Evolutionary conservation across 306 rosid species (phyloP), one percentile per base, ranked within the genome.

Genomic region (Hippophae gyantsensis): DNA sequence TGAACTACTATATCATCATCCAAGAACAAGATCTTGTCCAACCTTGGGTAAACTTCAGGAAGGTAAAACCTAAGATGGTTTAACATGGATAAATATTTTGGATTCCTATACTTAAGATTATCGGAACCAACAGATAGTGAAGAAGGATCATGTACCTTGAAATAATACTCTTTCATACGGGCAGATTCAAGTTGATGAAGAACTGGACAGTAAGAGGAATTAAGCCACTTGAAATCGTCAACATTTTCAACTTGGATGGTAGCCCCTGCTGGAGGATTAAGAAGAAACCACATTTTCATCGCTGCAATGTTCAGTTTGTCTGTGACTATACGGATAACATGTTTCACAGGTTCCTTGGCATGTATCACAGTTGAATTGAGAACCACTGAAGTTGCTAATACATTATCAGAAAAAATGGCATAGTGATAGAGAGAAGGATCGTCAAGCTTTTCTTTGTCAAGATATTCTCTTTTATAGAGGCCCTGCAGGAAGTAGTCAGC

Each of bases 1-100:
- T 87, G 98, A 79, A 92, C 96, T 11, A 92, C 98, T 54, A 92
- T 81, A 79, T 92, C 98, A 68, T 92, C 98, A 58, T 92, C 98
- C 79, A 92, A 75, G 76, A 92, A 92, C 42, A 92, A 72, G 76
- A 92, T 81, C 77, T 84, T 92, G 79, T 87, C 81, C 77, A 92
- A 72, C 78, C 87, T 92, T 5, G 96, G 95, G 66, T 83, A 87
- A 72, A 92, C 96, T 71, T 87, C 93, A 26, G 95, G 98, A 71
- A 92, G 95, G 69, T 92, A 87, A 71, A 92, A 92, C 72, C 98
- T 85, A 56, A 92, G 81, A 75, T 83, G 98, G 79, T 92, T 92
- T 72, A 92, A 81, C 89, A 92, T 81, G 27, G 98, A 92, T 67
- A 92, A 71, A 73, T 92, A 92, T 77, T 92, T 92, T 40, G 98